Percentiles rank a stretch among this genome's conserved stretches.
phyloP scores from a whole-genome alignment of 116 monocot genomes.

The Papilionanthe hybrid region DNA sequence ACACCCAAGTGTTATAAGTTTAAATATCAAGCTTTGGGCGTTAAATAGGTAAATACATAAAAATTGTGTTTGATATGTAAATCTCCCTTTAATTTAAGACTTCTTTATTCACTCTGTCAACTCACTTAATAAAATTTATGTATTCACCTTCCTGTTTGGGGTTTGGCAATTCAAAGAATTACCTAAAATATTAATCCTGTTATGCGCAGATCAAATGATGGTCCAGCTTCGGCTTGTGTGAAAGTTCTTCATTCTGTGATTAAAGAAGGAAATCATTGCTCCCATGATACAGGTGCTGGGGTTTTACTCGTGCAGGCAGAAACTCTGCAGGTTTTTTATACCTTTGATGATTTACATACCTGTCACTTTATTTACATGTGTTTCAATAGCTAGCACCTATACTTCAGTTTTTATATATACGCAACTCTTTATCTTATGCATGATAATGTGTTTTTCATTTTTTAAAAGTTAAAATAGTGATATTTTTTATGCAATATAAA shows the following conservation, averaged over 20 bases:
- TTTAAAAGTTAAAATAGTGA: no score
- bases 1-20: no score
- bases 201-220: constrained; percentile 59
- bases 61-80: no score
- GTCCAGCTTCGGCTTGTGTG: constrained; percentile 64
- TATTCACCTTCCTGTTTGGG: neutral
- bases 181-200: neutral
- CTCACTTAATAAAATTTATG: neutral
- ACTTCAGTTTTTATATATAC: no score
- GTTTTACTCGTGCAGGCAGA: constrained; percentile 85
- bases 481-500: no score
- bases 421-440: no score
- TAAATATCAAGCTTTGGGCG: no score
- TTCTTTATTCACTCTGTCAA: neutral
- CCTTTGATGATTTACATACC: no score
- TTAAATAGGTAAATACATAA: no score
- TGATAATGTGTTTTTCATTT: no score
- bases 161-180: neutral
- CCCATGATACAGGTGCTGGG: constrained; percentile 61
- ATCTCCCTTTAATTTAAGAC: neutral
- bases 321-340: constrained; percentile 39
- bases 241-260: constrained; percentile 58
- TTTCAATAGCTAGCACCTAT: no score
- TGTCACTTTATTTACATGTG: no score
- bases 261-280: constrained; percentile 29